Evolutionary conservation across 2,329 filamentous ascomycete species (phyloP), one percentile per base, ranked within the genome.

Genomic region (Aspergillus ochraceoroseus): DNA sequence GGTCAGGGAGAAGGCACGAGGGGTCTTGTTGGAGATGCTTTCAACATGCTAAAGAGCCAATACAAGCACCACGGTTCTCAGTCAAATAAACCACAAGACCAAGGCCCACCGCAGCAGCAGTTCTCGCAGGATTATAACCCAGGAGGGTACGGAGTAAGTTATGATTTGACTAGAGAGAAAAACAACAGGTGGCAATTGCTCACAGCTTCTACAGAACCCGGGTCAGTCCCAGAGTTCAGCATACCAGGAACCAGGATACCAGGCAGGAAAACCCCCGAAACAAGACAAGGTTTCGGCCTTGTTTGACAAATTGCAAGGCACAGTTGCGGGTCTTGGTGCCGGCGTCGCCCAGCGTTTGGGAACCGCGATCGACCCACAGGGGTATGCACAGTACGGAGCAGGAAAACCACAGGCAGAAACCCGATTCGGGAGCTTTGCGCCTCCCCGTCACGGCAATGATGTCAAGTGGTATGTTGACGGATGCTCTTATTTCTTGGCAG

Each of bases 401-500:
- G 20, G 5, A 22, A 5, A 49, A 22, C 31, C 73, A 23, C 57
- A 73, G 44, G 67, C 73, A 23, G 57, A 73, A 43, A 68, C 78
- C 49, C 70, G 76, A 38, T 79, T 73, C 55, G 64, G 71, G 33
- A 77, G 74, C 44, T 94, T 94, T 67, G 84, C 85, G 1, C 80
- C 85, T 1, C 76, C 82, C 55, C 76, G 84, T 13, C 75, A 77
- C 20, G 83, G 83, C 41, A 82, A 87, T 57, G 71, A 80, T 48
- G 80, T 78, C 47, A 94, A 94, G 71, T 94, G 87, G 86, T 89
- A 84, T 64, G 85, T 92, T 12, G 86, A 92, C 58, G 87, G 83
- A 5, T 86, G 83, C 59, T 79, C 80, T 6, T 92, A 94, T 61
- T 88, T 94, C 70, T 88, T 81, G 74, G 87, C 88, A 9, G 85